Evolutionary conservation across 768 basidiomycete species (phyloP).

Genomic region (Serpula lacrymans): DNA sequence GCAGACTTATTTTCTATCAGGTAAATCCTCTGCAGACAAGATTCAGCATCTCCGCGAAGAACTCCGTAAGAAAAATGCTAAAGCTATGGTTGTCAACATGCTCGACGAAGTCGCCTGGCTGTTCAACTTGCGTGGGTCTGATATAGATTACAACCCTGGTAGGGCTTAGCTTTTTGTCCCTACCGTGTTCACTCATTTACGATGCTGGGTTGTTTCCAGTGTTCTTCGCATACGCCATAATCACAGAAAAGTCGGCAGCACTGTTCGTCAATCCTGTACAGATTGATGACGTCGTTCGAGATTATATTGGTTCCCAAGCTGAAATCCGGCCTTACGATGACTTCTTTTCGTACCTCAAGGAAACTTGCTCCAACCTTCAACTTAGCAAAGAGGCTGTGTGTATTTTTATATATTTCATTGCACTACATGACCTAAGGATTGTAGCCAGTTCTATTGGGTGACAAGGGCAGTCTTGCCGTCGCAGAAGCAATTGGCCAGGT

Average conservation of each 20-base stretch:
- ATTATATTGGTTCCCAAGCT: conserved; percentile 56
- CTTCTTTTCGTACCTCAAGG: conserved; percentile 63
- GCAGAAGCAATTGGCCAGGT: conserved; percentile 77
- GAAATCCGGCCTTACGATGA: conserved; percentile 66
- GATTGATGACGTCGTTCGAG: conserved; percentile 35
- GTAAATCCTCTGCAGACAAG: conserved; percentile 65
- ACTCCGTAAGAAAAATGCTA: conserved; percentile 48
- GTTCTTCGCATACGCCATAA: conserved; percentile 88
- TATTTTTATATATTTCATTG: conserved; percentile 19
- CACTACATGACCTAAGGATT: conserved; percentile 21
- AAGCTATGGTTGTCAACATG: conserved; percentile 77
- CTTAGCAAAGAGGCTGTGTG: conserved; percentile 30
- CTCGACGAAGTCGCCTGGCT: conserved; percentile 96
- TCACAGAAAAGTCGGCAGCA: conserved; percentile 53
- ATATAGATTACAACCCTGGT: conserved; percentile 87
- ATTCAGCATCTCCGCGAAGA: conserved; percentile 63
- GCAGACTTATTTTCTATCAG: conserved; percentile 24
- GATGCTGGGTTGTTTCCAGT: conserved; percentile 39
- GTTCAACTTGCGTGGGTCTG: conserved; percentile 88
- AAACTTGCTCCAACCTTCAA: conserved; percentile 36
- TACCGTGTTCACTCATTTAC: background rate
- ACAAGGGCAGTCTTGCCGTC: conserved; percentile 78
- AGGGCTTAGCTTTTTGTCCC: conserved; percentile 1
- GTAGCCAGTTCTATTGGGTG: conserved; percentile 75
- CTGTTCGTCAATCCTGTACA: conserved; percentile 67